Evolutionary conservation across 148 eudicot species (phyloP), one percentile per base, ranked within the genome.

Genomic region (Vaccinium darrowii): DNA sequence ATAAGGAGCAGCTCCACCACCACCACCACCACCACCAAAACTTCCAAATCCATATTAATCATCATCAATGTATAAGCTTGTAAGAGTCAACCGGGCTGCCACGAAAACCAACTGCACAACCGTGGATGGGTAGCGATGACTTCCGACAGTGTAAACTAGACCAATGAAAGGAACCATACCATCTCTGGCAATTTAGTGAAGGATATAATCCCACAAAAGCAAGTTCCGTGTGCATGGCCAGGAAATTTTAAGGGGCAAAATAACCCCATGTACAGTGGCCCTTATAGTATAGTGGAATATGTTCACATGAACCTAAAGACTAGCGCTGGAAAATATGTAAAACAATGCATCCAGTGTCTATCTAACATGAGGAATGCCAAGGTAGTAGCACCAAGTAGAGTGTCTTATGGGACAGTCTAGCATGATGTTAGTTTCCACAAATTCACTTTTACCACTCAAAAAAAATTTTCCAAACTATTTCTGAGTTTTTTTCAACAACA

Each of bases 1-100:
- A 96, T 96, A 94, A 96, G 94, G 92, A 92, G 95, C 96, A 88
- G 88, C 93, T 90, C 89, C 95, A 88, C 90, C 95, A 90, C 89
- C 89, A 87, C 84, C 27, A 87, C 84, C 27, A 27, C 27, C 74
- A 69, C 39, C 74, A 69, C 39, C 47, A 43, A 43, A 83, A 85
- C 90, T 83, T 88, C 88, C 89, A 85, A 86, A 84, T 83, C 89
- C 86, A 85, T 86, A 87, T 82, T 82, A 88, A 84, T 86, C 43
- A 13, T 27, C 74, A 86, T 80, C 89, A 91, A 81, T 78, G 87
- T 84, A 87, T 86, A 92, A 90, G 89, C 93, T 91, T 86, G 88
- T 81, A 84, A 81, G 91, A 90, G 91, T 91, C 92, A 90, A 90
- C 95, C 98, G 90, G 92, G 96, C 98, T 93, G 98, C 92, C 90